Evolutionary conservation across 2,329 filamentous ascomycete genomes (phyloP).

Genomic region (Fusarium tanahbumbuense): DNA sequence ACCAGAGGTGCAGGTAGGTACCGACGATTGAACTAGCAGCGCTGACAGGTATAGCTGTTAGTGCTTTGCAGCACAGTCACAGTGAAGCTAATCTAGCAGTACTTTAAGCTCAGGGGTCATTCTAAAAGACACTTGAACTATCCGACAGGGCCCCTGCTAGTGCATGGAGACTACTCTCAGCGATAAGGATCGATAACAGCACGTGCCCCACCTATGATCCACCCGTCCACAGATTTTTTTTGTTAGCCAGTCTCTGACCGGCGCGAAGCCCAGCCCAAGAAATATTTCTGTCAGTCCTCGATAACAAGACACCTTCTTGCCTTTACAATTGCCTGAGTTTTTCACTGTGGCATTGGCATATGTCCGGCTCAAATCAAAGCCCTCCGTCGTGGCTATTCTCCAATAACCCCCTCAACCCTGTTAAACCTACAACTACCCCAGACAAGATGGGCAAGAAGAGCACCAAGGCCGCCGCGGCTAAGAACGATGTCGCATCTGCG

Average conservation of each 20-base stretch:
- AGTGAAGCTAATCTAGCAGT: not conserved
- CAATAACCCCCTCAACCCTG: constrained; percentile 51
- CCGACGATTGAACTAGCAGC: constrained; percentile 2
- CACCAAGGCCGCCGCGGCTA: constrained; percentile 36
- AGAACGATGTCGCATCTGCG: constrained; percentile 36
- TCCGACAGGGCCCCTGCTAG: not conserved
- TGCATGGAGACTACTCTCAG: not conserved
- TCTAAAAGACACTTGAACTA: not conserved
- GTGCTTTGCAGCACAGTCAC: accelerated
- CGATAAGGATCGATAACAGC: constrained; percentile 42
- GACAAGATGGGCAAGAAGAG: constrained; percentile 52
- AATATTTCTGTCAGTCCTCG: constrained; percentile 21
- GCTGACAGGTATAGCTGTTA: not conserved
- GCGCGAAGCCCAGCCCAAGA: constrained; percentile 17
- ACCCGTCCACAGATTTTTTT: constrained; percentile 46
- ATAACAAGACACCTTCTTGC: constrained; percentile 11
- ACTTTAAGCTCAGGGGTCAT: constrained; percentile 1
- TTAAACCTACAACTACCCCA: constrained; percentile 25
- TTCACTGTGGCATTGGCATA: constrained; percentile 40
- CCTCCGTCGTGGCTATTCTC: constrained; percentile 59
- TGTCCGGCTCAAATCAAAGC: constrained; percentile 49
- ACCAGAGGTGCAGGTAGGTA: constrained; percentile 6
- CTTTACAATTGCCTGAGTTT: constrained; percentile 9
- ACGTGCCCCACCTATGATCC: constrained; percentile 33
- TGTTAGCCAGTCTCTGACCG: constrained; percentile 24